Evolutionary conservation across 768 basidiomycete species (phyloP).

Genomic region (button mushroom (Agaricus bisporus)): DNA sequence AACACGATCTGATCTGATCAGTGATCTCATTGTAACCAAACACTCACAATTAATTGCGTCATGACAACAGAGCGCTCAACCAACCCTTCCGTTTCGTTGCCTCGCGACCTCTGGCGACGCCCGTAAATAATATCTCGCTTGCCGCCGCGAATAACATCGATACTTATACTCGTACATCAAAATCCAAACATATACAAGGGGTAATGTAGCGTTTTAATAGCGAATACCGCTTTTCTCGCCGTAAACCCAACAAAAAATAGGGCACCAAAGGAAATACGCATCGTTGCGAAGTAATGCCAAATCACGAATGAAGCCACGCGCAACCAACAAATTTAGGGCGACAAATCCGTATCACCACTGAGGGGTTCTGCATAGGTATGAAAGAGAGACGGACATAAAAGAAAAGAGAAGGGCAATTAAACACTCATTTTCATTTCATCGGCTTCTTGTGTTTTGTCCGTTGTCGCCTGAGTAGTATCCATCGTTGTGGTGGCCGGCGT

Average conservation of each 20-base stretch:
- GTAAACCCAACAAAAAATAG: neutral
- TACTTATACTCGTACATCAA: neutral
- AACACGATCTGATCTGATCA: too few species aligned
- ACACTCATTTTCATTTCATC: neutral
- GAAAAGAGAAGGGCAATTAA: neutral
- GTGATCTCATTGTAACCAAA: neutral
- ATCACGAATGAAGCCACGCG: neutral
- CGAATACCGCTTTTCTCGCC: neutral
- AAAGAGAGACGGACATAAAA: neutral
- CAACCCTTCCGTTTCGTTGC: neutral
- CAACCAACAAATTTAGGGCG: constrained; percentile 6
- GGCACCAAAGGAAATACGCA: neutral
- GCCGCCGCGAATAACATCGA: neutral
- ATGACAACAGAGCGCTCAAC: neutral
- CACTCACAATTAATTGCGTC: neutral
- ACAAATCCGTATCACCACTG: constrained; percentile 3
- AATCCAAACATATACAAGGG: constrained; percentile 5
- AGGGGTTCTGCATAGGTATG: constrained; percentile 5
- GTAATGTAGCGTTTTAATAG: neutral
- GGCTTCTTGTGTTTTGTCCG: constrained; percentile 1
- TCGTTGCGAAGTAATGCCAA: neutral
- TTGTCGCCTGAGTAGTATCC: neutral
- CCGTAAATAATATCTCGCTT: neutral
- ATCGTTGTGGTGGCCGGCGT: neutral
- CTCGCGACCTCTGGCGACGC: neutral